Percentiles rank a stretch among this genome's conserved stretches.
These are phyloP conservation scores for Glonium stellatum DNA, from an alignment of 495 filamentous ascomycete species.

Conservation along the genomic window DNA sequence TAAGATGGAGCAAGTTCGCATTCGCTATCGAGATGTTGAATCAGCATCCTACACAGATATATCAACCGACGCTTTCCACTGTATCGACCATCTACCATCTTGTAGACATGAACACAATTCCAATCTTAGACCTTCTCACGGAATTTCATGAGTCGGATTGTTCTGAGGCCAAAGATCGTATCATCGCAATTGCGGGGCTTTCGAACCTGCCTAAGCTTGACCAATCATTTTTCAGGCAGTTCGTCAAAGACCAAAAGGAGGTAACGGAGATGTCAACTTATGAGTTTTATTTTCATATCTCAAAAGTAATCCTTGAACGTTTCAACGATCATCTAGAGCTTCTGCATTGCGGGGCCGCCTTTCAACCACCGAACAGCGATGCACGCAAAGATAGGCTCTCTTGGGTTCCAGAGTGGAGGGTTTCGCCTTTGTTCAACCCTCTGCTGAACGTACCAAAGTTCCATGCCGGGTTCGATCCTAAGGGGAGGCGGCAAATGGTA, in stretches of 20 bases:
- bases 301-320: neutral
- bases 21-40: neutral
- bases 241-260: neutral
- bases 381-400: neutral
- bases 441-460: neutral
- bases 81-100: neutral
- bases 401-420: neutral
- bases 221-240: neutral
- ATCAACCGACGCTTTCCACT: neutral
- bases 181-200: neutral
- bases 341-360: neutral
- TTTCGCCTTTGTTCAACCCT: neutral
- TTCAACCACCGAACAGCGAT: neutral
- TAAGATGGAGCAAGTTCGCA: neutral
- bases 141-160: slow-evolving; percentile 1
- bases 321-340: neutral
- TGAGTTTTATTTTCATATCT: neutral
- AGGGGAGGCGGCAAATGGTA: neutral
- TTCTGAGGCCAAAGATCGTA: neutral
- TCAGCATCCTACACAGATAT: neutral
- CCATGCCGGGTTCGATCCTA: neutral
- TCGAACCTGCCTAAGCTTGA: neutral
- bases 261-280: neutral
- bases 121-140: neutral
- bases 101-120: neutral